Evolutionary conservation across 78 protist species (phyloP).

Genomic region (Mastigamoeba balamuthi): DNA sequence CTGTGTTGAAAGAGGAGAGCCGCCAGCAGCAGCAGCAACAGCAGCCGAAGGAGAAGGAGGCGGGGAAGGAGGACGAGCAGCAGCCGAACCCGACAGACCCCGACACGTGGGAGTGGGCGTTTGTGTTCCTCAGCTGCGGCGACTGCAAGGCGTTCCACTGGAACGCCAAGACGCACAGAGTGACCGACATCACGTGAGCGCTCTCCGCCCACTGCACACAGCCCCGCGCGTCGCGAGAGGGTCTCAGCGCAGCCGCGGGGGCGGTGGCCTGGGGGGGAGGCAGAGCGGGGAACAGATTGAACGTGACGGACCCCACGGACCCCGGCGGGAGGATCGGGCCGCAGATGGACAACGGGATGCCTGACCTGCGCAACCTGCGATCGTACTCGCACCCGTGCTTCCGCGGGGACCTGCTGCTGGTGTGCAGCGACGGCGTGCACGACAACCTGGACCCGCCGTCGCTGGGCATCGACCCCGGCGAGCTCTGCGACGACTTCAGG

Average conservation of each 20-base stretch:
- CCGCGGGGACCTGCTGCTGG: constrained; percentile 32
- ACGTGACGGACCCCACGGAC: constrained; percentile 42
- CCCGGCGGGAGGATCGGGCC: constrained; percentile 62
- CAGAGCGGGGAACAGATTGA: constrained; percentile 5
- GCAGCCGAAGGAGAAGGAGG: too few species aligned
- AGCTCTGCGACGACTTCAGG: background rate
- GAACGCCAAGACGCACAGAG: constrained; percentile 1
- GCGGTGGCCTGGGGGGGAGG: too few species aligned
- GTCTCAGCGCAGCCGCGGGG: too few species aligned
- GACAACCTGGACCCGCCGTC: constrained; percentile 60
- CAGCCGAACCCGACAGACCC: too few species aligned
- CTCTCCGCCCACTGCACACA: too few species aligned
- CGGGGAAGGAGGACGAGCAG: too few species aligned
- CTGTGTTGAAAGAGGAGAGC: too few species aligned
- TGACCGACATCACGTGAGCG: constrained; percentile 58
- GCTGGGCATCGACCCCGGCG: constrained; percentile 32
- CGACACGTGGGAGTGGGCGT: constrained; percentile 64
- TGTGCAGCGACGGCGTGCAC: constrained; percentile 47
- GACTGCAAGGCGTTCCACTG: constrained; percentile 60
- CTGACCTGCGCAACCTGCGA: constrained; percentile 55
- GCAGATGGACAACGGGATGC: constrained; percentile 44
- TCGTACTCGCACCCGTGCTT: constrained; percentile 22
- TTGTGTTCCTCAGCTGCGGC: constrained; percentile 32
- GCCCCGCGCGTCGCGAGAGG: too few species aligned
- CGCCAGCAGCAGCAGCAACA: too few species aligned